A percentile compares a stretch with the other conserved stretches of the same genome.
Conservation (phyloP, 352 stramenopile genomes). For the Globisporangium viniferum region DNA sequence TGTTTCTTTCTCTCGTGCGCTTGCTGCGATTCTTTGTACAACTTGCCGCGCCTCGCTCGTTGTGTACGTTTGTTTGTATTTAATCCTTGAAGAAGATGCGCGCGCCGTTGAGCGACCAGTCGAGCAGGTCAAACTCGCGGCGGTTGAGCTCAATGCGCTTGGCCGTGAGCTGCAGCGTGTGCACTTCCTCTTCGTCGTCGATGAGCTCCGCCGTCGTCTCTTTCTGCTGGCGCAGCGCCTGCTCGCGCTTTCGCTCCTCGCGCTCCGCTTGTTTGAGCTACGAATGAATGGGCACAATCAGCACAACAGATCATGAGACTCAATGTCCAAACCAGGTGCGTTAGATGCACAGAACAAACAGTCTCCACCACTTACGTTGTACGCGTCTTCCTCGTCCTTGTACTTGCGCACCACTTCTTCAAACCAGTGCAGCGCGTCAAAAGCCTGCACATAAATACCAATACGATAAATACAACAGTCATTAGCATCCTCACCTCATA, state of each 20-base stretch:
- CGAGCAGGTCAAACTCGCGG: constrained; percentile 87
- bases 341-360: background rate
- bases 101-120: constrained; percentile 89
- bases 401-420: constrained; percentile 88
- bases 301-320: background rate
- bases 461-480: constrained; percentile 11
- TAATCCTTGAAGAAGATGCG: constrained; percentile 93
- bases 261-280: constrained; percentile 81
- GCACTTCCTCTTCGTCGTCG: constrained; percentile 84
- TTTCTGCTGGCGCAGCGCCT: constrained; percentile 76
- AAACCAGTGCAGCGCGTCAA: constrained; percentile 91
- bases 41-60: background rate
- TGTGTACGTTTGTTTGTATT: background rate
- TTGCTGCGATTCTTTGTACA: background rate
- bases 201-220: constrained; percentile 83
- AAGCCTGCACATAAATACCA: constrained; percentile 37
- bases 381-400: constrained; percentile 74
- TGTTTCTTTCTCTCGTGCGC: background rate
- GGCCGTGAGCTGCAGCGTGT: constrained; percentile 82
- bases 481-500: constrained; percentile 5
- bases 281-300: background rate
- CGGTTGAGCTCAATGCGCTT: constrained; percentile 87
- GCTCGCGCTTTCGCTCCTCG: constrained; percentile 70
- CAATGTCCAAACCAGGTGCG: background rate
- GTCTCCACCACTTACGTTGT: constrained; percentile 37